A percentile compares a stretch with the other conserved stretches of the same genome.
Conservation (phyloP, 164 flowering plant genomes). For the Magnolia sinica region DNA sequence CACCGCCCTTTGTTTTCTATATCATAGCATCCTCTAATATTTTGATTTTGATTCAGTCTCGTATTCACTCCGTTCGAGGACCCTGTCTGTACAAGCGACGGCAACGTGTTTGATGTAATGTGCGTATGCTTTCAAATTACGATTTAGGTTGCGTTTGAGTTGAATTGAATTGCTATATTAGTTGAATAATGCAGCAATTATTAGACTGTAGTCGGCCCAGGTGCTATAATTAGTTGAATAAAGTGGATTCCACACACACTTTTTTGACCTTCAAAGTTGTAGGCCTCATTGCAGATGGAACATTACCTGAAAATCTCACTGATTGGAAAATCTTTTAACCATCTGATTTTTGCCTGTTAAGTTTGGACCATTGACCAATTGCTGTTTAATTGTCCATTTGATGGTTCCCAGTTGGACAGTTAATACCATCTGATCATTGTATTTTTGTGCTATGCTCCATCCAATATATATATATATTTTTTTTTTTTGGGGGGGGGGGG, state of each 20-base stretch:
- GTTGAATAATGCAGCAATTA: not conserved
- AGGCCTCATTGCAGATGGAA: not conserved
- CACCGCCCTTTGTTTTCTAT: not conserved
- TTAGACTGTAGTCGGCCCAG: not conserved
- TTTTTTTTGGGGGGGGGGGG: no score
- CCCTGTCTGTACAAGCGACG: conserved; percentile 79
- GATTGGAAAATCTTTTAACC: not conserved
- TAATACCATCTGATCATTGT: no score
- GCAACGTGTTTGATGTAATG: conserved; percentile 84
- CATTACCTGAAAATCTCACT: not conserved
- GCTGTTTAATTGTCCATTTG: not conserved
- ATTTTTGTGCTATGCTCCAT: no score
- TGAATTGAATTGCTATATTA: not conserved
- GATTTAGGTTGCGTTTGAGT: not conserved
- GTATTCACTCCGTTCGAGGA: conserved; percentile 86
- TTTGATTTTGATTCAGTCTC: conserved; percentile 39
- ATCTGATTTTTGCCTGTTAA: not conserved
- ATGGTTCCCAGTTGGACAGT: not conserved
- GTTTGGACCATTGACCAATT: not conserved
- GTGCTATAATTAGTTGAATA: no score
- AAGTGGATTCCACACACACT: no score
- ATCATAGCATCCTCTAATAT: not conserved
- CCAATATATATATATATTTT: no score
- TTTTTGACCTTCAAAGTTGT: no score
- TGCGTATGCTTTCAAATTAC: conserved; percentile 25